Base-by-base conservation (phyloP, 331 rosid genomes). In the Pyrus hybrid region DNA sequence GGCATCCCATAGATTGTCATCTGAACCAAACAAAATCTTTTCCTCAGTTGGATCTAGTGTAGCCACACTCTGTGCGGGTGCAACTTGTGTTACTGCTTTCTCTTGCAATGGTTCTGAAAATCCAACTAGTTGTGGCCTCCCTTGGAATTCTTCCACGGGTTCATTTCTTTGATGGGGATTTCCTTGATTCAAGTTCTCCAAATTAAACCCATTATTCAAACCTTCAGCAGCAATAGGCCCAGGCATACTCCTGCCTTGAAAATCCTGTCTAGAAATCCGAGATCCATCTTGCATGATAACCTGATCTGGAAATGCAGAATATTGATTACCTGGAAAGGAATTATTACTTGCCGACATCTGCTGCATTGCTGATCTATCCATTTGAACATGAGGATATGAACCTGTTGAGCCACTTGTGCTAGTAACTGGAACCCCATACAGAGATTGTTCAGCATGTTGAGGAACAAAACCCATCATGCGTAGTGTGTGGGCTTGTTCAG, bases 21-120 rank as follows among this genome's bases (percentile, higher is more conserved):
- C 99, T 12, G 98, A 92, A 85, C 99, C 99, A 82, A 91, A 95
- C 85, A 95, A 87, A 78, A 95, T 95, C 80, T 90, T 95, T 63
- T 95, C 98, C 81, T 95, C 99, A 4, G 99, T 91, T 76, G 99
- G 99, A 89, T 95, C 99, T 77, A 95, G 84, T 30, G 99, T 82
- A 76, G 97, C 96, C 77, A 85, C 91, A 64, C 77, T 86, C 77
- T 89, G 97, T 71, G 93, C 80, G 33, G 94, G 81, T 61, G 93
- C 76, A 82, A 79, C 88, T 83, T 83, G 93, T 73, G 72, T 71
- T 62, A 67, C 72, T 82, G 90, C 75, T 86, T 88, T 95, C 86
- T 89, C 96, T 66, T 86, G 90, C 32, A 91, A 82, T 54, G 83
- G 71, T 84, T 89, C 96, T 47, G 93, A 83, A 51, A 87, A 85